Percentiles rank a stretch among this genome's conserved stretches.
Evolutionary conservation across 306 rosid genomes (phyloP).

Genomic region (Astragalus glycyphyllos): DNA sequence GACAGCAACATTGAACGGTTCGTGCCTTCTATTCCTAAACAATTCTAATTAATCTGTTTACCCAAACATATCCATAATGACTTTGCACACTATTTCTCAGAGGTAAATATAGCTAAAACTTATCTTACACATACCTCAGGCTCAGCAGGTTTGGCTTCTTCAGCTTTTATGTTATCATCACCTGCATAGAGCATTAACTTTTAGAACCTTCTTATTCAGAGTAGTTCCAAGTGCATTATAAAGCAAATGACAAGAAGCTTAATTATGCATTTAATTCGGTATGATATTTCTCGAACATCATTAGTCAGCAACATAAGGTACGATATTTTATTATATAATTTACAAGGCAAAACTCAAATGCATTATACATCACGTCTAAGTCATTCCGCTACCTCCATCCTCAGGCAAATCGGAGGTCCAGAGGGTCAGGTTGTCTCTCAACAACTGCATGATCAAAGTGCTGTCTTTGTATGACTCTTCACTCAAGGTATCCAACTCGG

Average conservation of each 20-base stretch:
- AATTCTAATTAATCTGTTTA: too few species aligned
- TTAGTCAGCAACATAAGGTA: conserved; percentile 27
- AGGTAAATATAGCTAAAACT: conserved; percentile 20
- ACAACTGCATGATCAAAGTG: conserved; percentile 96
- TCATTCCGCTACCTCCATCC: conserved; percentile 80
- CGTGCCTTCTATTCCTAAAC: too few species aligned
- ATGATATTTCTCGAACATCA: conserved; percentile 17
- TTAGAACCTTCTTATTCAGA: conserved; percentile 9
- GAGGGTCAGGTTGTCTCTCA: conserved; percentile 98
- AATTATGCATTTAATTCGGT: conserved; percentile 27
- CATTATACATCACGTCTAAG: conserved; percentile 16
- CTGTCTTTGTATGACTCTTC: conserved; percentile 99
- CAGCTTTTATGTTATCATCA: conserved; percentile 77
- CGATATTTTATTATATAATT: conserved; percentile 2
- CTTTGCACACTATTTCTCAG: not conserved
- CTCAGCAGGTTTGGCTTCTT: conserved; percentile 77
- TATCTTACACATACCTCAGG: conserved; percentile 53
- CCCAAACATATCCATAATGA: not conserved
- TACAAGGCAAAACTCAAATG: conserved; percentile 9
- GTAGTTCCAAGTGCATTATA: conserved; percentile 15
- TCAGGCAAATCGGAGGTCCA: conserved; percentile 99
- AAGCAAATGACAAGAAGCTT: conserved; percentile 17
- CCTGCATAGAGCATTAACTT: conserved; percentile 55
- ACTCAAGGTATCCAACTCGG: conserved; percentile 97
- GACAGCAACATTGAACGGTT: too few species aligned